Conservation (phyloP, 306 rosid genomes). For the Erythrophleum fordii region DNA sequence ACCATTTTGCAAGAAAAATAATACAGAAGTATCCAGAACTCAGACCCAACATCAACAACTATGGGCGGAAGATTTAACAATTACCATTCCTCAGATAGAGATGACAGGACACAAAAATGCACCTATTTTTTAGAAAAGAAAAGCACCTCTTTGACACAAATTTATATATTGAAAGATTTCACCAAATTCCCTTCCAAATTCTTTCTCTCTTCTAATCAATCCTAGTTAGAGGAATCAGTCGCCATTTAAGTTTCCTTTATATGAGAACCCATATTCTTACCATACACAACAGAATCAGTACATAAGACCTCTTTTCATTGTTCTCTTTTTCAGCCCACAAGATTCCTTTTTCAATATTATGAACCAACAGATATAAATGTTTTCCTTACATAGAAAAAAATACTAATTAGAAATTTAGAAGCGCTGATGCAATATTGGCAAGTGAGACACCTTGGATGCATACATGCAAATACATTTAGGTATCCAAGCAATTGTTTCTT, state of each 20-base stretch:
- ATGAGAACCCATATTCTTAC: background rate
- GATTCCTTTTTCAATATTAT: background rate
- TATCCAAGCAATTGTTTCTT: background rate
- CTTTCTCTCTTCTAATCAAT: background rate
- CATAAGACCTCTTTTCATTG: background rate
- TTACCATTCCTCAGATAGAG: background rate
- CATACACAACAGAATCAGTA: background rate
- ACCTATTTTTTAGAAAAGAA: background rate
- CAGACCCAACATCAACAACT: background rate
- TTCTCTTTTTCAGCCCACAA: conserved; percentile 1
- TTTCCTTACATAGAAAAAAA: background rate
- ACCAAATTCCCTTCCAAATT: background rate
- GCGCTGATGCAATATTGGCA: background rate
- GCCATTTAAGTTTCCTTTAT: background rate
- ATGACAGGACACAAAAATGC: background rate
- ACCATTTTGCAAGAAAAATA: background rate
- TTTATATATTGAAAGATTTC: background rate
- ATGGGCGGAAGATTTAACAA: background rate
- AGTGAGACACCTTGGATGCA: background rate
- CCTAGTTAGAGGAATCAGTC: background rate
- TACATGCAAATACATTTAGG: background rate
- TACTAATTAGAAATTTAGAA: background rate
- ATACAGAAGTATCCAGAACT: background rate
- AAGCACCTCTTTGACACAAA: background rate
- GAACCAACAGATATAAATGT: background rate